Evolutionary conservation across 225 moss, liverwort and hornwort genomes (phyloP), one percentile per base, ranked within the genome.

Genomic region (Takakia lepidozioides): DNA sequence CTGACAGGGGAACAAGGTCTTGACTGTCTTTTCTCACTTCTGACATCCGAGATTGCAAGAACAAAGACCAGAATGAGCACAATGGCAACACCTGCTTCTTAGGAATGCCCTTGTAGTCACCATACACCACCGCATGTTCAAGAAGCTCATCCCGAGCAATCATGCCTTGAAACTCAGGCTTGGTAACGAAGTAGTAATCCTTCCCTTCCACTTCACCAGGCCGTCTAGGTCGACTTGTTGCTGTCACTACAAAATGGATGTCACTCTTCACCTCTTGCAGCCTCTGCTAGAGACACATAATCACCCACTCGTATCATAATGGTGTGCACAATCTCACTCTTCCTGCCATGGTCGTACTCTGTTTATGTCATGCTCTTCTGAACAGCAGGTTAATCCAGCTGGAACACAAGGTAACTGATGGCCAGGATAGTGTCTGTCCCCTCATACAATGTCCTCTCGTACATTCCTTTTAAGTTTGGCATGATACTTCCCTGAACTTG

Each of bases 101-200:
- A n/a, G 95, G 95, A 55, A 95, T 87, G 11, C 95, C 95, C 67
- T 95, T 95, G 29, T 87, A 95, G 50, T 95, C 95, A 10, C 90
- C 95, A 61, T 95, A 95, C 11, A 95, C 95, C 70, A 95, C 62
- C 25, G 95, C 95, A 61, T 95, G 90, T 51, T 95, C 95, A 46
- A 95, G 59, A 25, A 95, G 82, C 73, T 90, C 95, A 52, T 90
- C 74, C 38, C 71, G 76, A 27, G 82, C 77, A 42, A 95, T 87
- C 80, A 95, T 82, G 43, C 87, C 84, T 37, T 79, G 79, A 58
- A 95, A 95, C 66, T 90, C 84, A 9, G 72, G 47, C 67, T 90
- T 85, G 80, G 80, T 95, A 67, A 90, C 80, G 54, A 95, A 95
- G 43, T 87, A 79, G 56, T 95, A 95, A 50, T 95, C 95, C 66